Evolutionary conservation across 2,329 filamentous ascomycete species (phyloP).

Genomic region (Blastomyces silverae): DNA sequence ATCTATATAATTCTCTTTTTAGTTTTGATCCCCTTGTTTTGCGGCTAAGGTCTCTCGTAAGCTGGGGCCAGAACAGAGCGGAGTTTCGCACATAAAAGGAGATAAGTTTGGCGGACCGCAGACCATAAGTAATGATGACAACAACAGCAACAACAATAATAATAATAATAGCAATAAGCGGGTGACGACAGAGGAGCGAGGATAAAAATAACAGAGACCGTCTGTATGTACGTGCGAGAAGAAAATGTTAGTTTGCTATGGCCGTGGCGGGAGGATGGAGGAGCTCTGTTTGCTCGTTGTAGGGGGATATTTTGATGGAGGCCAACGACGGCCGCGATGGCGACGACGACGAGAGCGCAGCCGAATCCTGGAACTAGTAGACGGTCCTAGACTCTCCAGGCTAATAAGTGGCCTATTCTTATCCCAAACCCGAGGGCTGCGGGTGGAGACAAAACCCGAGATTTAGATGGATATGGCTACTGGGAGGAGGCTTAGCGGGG

Average conservation of each 20-base stretch:
- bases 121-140: neutral
- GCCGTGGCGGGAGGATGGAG: neutral
- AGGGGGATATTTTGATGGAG: neutral
- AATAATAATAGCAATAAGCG: neutral
- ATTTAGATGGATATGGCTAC: neutral
- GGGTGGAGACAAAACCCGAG: neutral
- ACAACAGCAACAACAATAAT: neutral
- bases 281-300: neutral
- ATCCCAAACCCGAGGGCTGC: neutral
- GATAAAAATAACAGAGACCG: conserved; percentile 3
- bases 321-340: neutral
- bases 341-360: neutral
- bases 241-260: neutral
- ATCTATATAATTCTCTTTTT: neutral
- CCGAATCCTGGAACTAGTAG: neutral
- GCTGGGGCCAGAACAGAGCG: neutral
- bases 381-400: neutral
- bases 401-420: neutral
- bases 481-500: neutral
- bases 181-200: no score
- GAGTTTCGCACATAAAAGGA: neutral
- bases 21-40: neutral
- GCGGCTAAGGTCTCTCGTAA: neutral
- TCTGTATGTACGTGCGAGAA: neutral
- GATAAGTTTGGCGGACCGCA: neutral